These are phyloP conservation scores for Spathaspora sp. DNA, from an alignment of 805 yeast species.

Conservation along the genomic window DNA sequence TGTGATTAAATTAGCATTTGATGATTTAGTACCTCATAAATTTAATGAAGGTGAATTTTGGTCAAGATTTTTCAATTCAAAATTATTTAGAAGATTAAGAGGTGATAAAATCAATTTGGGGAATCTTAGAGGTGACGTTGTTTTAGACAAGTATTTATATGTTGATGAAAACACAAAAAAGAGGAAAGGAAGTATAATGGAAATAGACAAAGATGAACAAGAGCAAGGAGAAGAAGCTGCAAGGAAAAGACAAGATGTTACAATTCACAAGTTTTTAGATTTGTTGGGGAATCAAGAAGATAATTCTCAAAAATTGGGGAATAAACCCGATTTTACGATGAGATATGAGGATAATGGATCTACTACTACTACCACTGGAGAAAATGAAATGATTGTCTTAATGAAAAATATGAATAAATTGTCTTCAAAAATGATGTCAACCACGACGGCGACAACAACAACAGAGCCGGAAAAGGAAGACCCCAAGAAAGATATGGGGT, in stretches of 20 bases:
- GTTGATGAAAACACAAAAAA: conserved; percentile 53
- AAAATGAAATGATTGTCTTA: conserved; percentile 68
- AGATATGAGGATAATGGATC: conserved; percentile 42
- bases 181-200: conserved; percentile 8
- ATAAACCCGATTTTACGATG: conserved; percentile 89
- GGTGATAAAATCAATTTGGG: conserved; percentile 76
- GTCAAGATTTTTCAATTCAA: conserved; percentile 92
- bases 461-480: background rate
- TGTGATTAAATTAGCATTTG: conserved; percentile 81
- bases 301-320: conserved; percentile 71
- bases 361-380: conserved; percentile 15
- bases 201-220: conserved; percentile 5
- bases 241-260: background rate
- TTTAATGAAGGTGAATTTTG: conserved; percentile 90
- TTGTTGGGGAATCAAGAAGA: conserved; percentile 79
- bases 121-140: conserved; percentile 77
- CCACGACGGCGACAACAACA: background rate
- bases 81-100: conserved; percentile 78
- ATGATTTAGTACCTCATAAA: conserved; percentile 80
- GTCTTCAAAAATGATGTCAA: conserved; percentile 69
- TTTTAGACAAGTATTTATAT: conserved; percentile 79
- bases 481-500: background rate
- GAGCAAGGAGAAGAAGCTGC: conserved; percentile 10
- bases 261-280: conserved; percentile 70
- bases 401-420: conserved; percentile 86